Percentiles rank a stretch among this genome's conserved stretches.
Conservation (phyloP, 1,284 basidiomycete species). For the Ceraceosorus bombacis region DNA sequence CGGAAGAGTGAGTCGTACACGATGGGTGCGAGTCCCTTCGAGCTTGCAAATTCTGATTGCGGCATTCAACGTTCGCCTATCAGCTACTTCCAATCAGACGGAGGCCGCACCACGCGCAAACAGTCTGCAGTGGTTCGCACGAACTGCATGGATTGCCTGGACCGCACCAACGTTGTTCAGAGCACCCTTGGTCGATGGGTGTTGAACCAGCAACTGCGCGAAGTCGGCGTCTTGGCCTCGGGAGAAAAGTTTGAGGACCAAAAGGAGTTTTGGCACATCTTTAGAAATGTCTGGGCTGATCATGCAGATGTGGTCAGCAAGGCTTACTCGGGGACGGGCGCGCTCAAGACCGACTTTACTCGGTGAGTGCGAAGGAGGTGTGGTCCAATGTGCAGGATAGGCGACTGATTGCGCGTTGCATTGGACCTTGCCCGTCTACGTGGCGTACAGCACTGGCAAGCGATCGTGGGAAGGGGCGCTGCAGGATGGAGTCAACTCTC, state of each 20-base stretch:
- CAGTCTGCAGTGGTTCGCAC: conserved; percentile 52
- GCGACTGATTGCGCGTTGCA: background rate
- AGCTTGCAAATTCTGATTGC: background rate
- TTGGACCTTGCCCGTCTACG: background rate
- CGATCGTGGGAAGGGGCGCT: conserved; percentile 70
- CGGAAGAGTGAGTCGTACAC: conserved; percentile 59
- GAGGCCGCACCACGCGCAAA: conserved; percentile 16
- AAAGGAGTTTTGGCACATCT: conserved; percentile 57
- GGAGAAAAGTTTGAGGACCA: conserved; percentile 40
- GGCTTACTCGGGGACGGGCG: conserved; percentile 90
- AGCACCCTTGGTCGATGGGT: conserved; percentile 41
- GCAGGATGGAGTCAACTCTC: conserved; percentile 79
- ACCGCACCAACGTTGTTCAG: conserved; percentile 95
- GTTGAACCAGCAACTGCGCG: conserved; percentile 65
- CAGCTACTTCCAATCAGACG: conserved; percentile 11
- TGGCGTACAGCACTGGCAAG: conserved; percentile 61
- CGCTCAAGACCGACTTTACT: conserved; percentile 91
- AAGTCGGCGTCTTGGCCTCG: conserved; percentile 38
- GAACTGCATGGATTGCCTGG: conserved; percentile 72
- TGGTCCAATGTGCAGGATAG: background rate
- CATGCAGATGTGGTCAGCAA: conserved; percentile 86
- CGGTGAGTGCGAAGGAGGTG: conserved; percentile 42
- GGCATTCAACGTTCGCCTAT: background rate
- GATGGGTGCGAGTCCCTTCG: background rate
- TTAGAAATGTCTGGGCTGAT: conserved; percentile 95